Base-by-base conservation (phyloP, 495 filamentous ascomycete species). In the Annulohypoxylon bovei region DNA sequence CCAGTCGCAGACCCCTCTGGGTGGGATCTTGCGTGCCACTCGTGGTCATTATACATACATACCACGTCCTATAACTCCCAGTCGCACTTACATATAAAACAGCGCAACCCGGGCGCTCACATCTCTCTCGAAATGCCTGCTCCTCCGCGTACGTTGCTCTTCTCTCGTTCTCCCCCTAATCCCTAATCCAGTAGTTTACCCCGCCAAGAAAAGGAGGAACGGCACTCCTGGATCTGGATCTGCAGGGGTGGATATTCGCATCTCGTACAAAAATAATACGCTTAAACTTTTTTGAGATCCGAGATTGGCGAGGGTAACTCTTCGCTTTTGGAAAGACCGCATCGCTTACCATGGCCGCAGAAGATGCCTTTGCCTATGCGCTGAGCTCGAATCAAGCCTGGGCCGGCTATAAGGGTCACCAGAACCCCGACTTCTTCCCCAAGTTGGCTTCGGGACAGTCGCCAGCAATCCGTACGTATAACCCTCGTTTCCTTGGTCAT, bases 391-490 rank as follows among this genome's bases (percentile, higher is more conserved):
- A 94, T 84, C 88, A 89, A 74, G 83, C 88, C 69, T 95, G 89
- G 91, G 88, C 88, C 12, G 84, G 85, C 54, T 86, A 89, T 72
- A 90, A 88, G 61, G 77, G 84, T 44, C 81, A 87, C 53, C 81
- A 89, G 63, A 86, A 94, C 60, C 90, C 93, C 6, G 81, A 89
- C 12, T 89, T 93, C 81, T 92, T 96, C 81, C 83, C 87, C 37
- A 88, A 84, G 69, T 83, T 93, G 28, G 88, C 88, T 9, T 78
- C 76, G 42, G 90, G 90, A 65, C 93, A 97, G 76, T 74, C 84
- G 1, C 93, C 93, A 0, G 80, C 89, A 67, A 92, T 95, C 75
- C 89, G 85, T 87, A 76, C 67, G 85, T 82, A 33, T 44, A 37
- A 27, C 66, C 28, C 25, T 22, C n/a, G 37, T 56, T 49, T 52